A percentile compares a stretch with the other conserved stretches of the same genome.
Evolutionary conservation across 1,284 basidiomycete genomes (phyloP).

Genomic region (Naganishia cerealis): DNA sequence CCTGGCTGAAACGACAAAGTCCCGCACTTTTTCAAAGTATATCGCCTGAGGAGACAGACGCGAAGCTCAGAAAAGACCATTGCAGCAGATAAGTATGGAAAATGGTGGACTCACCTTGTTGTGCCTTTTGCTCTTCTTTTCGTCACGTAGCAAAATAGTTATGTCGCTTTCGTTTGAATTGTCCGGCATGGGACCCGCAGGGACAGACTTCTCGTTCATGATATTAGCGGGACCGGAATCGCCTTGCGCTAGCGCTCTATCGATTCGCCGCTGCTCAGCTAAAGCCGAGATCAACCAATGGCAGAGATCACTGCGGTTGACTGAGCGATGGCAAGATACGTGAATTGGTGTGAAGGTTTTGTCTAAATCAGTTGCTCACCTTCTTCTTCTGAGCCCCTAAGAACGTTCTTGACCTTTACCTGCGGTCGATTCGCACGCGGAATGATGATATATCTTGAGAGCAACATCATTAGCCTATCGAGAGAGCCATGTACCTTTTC

Average conservation of each 20-base stretch:
- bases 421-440: slow-evolving; percentile 47
- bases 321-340: slow-evolving; percentile 33
- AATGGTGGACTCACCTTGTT: slow-evolving; percentile 43
- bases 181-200: not conserved
- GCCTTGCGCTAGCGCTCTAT: slow-evolving; percentile 43
- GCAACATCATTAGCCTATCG: not conserved
- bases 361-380: slow-evolving; percentile 36
- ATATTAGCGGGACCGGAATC: slow-evolving; percentile 37
- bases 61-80: not conserved
- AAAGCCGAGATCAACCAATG: slow-evolving; percentile 46
- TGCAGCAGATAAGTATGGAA: not conserved
- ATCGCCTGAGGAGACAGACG: slow-evolving; percentile 39
- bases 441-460: slow-evolving; percentile 49
- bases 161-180: slow-evolving; percentile 42
- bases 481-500: not conserved
- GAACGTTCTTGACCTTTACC: slow-evolving; percentile 49
- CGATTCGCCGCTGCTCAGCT: slow-evolving; percentile 52
- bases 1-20: slow-evolving; percentile 43
- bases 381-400: slow-evolving; percentile 47
- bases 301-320: slow-evolving; percentile 48
- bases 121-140: slow-evolving; percentile 45
- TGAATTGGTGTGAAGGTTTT: not conserved
- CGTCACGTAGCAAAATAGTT: slow-evolving; percentile 48
- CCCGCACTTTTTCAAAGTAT: slow-evolving; percentile 49
- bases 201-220: slow-evolving; percentile 21